These are phyloP conservation scores for Coelastrella sp. DNA, from an alignment of 139 green algal species.

Conservation along the genomic window DNA sequence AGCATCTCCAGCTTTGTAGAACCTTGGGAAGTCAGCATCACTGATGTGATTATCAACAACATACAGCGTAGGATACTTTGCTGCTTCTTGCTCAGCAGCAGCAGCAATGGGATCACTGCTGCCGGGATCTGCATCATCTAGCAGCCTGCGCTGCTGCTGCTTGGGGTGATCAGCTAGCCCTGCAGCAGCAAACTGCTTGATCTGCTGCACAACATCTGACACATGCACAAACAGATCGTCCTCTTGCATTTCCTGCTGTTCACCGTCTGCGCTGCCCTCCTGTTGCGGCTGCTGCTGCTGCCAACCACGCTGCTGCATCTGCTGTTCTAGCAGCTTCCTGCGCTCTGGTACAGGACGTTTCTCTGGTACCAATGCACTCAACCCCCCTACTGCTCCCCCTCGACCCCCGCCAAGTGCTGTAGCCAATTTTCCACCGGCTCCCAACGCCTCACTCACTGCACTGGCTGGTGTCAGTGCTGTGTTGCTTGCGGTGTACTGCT, in stretches of 20 bases:
- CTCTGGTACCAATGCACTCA: too few relatives aligned
- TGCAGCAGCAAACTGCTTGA: neutral
- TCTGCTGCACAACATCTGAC: neutral
- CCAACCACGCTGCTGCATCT: neutral
- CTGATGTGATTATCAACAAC: slow-evolving; percentile 63
- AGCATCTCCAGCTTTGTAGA: slow-evolving; percentile 74
- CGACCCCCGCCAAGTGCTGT: neutral
- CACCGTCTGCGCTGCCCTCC: too few relatives aligned
- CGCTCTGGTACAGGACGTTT: neutral
- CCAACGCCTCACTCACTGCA: too few relatives aligned
- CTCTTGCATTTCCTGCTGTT: too few relatives aligned
- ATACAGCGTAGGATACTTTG: slow-evolving; percentile 63
- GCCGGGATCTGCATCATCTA: too few relatives aligned
- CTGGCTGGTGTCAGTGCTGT: too few relatives aligned
- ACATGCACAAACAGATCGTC: neutral
- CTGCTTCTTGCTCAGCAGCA: neutral
- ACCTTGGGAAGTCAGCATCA: slow-evolving; percentile 56
- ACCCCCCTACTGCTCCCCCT: neutral
- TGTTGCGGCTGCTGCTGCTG: neutral
- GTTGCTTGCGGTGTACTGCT: too few relatives aligned
- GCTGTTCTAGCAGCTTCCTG: neutral
- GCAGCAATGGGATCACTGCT: neutral
- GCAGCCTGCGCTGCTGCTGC: neutral
- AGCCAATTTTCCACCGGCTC: neutral
- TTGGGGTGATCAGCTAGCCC: neutral